Evolutionary conservation across 208 protist species (phyloP).

Genomic region (Acanthamoeba quina): DNA sequence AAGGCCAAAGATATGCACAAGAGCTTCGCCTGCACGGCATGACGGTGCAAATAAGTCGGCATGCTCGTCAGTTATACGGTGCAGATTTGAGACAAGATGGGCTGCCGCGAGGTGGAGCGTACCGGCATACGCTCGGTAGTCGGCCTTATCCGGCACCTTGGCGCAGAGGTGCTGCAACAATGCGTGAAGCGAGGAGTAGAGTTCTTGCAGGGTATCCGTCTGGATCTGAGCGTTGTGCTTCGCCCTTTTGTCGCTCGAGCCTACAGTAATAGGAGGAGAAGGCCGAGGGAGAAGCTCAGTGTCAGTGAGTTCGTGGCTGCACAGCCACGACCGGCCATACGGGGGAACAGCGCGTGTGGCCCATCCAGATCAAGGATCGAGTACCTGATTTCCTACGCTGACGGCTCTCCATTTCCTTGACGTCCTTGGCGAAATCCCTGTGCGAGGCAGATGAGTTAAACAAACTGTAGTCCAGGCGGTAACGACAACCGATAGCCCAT

Average conservation of each 20-base stretch:
- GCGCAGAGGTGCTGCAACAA: slow-evolving; percentile 65
- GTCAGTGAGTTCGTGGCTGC: neutral
- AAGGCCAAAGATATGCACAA: slow-evolving; percentile 20
- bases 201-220: neutral
- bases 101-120: neutral
- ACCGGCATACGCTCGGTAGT: slow-evolving; percentile 36
- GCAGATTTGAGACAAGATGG: neutral
- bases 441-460: too few relatives aligned
- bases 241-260: neutral
- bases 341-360: too few relatives aligned
- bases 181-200: slow-evolving; percentile 56
- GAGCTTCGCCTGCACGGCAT: slow-evolving; percentile 6
- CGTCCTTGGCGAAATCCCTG: neutral
- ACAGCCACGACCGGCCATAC: too few relatives aligned
- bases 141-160: slow-evolving; percentile 68
- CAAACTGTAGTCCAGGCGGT: too few relatives aligned
- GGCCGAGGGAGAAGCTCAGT: neutral
- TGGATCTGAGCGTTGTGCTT: slow-evolving; percentile 53
- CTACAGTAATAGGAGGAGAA: neutral
- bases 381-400: neutral
- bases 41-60: neutral
- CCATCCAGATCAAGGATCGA: too few relatives aligned
- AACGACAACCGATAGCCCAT: neutral
- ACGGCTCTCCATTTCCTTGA: slow-evolving; percentile 63
- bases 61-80: too few relatives aligned